Evolutionary conservation across 208 protist species (phyloP), one percentile per base, ranked within the genome.

Genomic region (Porcisia deanei): DNA sequence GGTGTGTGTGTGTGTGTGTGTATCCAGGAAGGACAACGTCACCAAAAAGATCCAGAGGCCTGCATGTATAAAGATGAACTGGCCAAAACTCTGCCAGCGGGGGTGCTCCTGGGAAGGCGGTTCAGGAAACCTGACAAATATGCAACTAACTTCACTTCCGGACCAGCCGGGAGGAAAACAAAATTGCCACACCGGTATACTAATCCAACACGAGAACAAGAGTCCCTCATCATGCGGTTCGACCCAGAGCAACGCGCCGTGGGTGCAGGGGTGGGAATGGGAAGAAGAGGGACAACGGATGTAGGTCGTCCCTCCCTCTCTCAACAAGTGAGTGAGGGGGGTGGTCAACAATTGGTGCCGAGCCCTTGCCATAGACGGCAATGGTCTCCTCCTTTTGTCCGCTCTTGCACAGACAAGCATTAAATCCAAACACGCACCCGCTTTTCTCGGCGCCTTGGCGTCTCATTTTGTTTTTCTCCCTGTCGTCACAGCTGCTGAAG

Each of bases 401-500:
- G 8, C 30, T 30, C 30, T 30, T 30, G 30, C 30, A 30, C 30
- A 0, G 30, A 30, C 30, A 30, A 30, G 30, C 30, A 30, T 30
- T 30, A 30, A 30, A 30, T 10, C 3, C 39, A 49, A 14, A 67
- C 61, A 67, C 61, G 7, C 59, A 64, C 61, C 3, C 61, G 30
- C 61, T 6, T 30, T 30, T 30, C 30, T 30, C 30, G 30, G 30
- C 30, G 30, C 30, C 30, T 30, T 45, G 16, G 18, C 20, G 20
- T 25, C 61, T 49, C 20, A 12, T 12, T 52, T 14, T 52, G 0
- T 34, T 16, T 47, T 61, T 30, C 39, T 30, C 20, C 39, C 5
- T 25, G 20, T 14, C 41, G 25, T 84, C 81, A 90, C 6, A 77
- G 25, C 25, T 81, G 71, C 41, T 86, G 84, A 76, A 97, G 90